Evolutionary conservation across 331 rosid species (phyloP).

Genomic region (Pyracantha coccinea): DNA sequence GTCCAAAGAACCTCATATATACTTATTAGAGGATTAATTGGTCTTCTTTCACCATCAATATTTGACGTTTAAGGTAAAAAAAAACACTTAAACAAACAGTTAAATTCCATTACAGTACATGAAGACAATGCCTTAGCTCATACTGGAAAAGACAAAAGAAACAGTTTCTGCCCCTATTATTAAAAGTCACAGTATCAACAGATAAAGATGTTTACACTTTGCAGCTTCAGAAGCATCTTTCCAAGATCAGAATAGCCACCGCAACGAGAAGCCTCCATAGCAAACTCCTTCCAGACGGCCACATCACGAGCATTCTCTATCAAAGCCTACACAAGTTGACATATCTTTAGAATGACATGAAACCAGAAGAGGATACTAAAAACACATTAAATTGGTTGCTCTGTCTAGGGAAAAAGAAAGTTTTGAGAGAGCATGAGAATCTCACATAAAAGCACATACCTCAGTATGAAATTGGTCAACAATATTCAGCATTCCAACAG

Average conservation of each 20-base stretch:
- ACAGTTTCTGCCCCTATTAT: constrained; percentile 8
- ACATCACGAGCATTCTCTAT: constrained; percentile 71
- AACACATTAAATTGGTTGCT: background rate
- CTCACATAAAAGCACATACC: constrained; percentile 37
- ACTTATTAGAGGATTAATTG: background rate
- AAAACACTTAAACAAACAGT: too few relatives aligned
- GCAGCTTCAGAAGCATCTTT: constrained; percentile 85
- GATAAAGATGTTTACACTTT: constrained; percentile 59
- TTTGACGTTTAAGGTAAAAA: background rate
- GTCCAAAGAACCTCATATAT: background rate
- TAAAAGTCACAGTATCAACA: constrained; percentile 25
- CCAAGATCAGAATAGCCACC: constrained; percentile 81
- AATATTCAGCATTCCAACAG: constrained; percentile 77
- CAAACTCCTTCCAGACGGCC: constrained; percentile 77
- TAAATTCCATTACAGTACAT: background rate
- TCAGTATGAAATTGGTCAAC: constrained; percentile 80
- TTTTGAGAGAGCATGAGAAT: background rate
- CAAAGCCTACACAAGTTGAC: constrained; percentile 55
- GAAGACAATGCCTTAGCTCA: background rate
- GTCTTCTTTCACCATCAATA: background rate
- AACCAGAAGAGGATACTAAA: constrained; percentile 5
- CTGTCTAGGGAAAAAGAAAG: background rate
- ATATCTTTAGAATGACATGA: constrained; percentile 9
- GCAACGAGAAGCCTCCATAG: constrained; percentile 86
- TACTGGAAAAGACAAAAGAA: background rate